Base-by-base conservation (phyloP, 176 grass and related monocot species). In the Musa troglodytarum region DNA sequence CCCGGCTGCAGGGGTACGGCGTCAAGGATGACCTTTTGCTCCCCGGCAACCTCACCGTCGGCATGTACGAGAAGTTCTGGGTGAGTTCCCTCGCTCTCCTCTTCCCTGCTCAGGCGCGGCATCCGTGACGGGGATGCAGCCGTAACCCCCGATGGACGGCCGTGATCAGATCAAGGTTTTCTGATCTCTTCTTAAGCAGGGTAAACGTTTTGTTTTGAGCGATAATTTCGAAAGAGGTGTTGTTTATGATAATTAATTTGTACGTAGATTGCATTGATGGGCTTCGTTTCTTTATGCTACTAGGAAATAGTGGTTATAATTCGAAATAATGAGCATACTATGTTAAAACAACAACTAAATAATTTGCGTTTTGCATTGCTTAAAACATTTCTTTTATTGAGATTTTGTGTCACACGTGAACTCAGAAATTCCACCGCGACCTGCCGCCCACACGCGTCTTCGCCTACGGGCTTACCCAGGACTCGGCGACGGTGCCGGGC, bases 31-130 rank as follows among this genome's bases (percentile, higher is more conserved):
- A 90, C 15, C 5, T 13, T n/a, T 75, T 81, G 66, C 79, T 93
- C 57, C 79, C 93, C 83, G 86, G 93, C 54, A 92, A 97, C 65
- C 86, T 93, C 65, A 82, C 88, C 79, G 76, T 97, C 65, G 94
- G 94, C 86, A 97, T 93, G 94, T 91, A 89, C 59, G 89, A 97
- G 49, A 97, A 86, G 74, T 83, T 43, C 56, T 97, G 90, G 94
- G 90, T 97, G 84, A 66, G 93, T 79, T 8, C 52, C 2, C 1
- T 25, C 3, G 1, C 71, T 63, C 43, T 22, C 43, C 16, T 50
- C 6, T 10, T 23, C 8, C n/a, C 1, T 16, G 8, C 1, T 53
- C 20, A 23, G 68, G 59, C 49, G n/a, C 14, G 28, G 11, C 9
- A 16, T 54, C 19, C 0, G 9, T 59, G 22, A 56, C 54, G 22